Conservation (phyloP, 441 rosid species). For the Adansonia grandidieri region DNA sequence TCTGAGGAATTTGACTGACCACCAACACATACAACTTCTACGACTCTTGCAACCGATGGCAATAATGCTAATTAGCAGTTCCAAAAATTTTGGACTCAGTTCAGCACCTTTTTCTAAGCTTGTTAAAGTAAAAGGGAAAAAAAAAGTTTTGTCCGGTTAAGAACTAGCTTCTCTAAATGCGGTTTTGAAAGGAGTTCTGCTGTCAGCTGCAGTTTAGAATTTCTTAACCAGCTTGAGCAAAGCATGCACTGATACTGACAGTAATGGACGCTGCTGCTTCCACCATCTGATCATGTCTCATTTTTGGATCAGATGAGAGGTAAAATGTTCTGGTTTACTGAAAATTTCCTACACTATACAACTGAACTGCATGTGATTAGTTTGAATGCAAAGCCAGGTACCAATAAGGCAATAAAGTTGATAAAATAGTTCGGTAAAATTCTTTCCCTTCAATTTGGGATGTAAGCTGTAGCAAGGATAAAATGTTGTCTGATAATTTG, state of each 20-base stretch:
- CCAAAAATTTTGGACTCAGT: no score
- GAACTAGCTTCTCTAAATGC: no score
- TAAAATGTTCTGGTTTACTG: background rate
- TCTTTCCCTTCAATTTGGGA: slow-evolving; percentile 1
- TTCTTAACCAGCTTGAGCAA: no score
- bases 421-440: background rate
- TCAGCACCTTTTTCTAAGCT: no score
- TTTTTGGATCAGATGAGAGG: background rate
- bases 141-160: no score
- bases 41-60: background rate
- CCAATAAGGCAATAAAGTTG: slow-evolving; percentile 15
- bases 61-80: no score
- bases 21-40: background rate
- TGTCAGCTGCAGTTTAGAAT: no score
- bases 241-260: no score
- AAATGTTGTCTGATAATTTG: background rate
- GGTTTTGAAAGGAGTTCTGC: no score
- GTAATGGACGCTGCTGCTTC: no score
- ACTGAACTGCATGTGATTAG: background rate
- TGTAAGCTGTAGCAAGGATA: background rate
- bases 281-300: background rate
- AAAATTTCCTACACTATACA: background rate
- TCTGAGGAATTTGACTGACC: no score
- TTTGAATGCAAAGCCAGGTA: background rate
- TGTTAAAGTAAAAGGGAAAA: no score